These are phyloP conservation scores for Boletus semigastroideus DNA, from an alignment of 1,284 basidiomycete species.

Conservation along the genomic window DNA sequence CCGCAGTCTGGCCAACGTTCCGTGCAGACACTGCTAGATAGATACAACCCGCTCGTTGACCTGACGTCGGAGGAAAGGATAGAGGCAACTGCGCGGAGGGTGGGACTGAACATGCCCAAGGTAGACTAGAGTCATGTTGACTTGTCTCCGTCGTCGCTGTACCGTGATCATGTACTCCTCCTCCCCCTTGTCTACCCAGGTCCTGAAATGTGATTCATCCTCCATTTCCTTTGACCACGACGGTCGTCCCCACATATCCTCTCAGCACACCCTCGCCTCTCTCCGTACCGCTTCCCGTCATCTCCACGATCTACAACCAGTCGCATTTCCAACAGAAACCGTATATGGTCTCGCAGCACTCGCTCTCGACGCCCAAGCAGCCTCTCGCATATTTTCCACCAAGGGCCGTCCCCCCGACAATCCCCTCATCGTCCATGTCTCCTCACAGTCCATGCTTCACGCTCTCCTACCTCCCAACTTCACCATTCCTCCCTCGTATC, in stretches of 20 bases:
- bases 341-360: slow-evolving; percentile 96
- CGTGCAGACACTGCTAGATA: slow-evolving; percentile 64
- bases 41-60: slow-evolving; percentile 85
- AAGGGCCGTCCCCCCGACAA: slow-evolving; percentile 96
- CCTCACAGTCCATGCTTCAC: slow-evolving; percentile 79
- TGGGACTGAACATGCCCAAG: slow-evolving; percentile 70
- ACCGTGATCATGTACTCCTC: neutral
- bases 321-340: slow-evolving; percentile 97
- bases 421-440: slow-evolving; percentile 96
- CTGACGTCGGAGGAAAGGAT: slow-evolving; percentile 79
- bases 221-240: slow-evolving; percentile 50
- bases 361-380: slow-evolving; percentile 70
- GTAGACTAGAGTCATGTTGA: slow-evolving; percentile 4
- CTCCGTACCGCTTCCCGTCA: slow-evolving; percentile 50
- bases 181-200: slow-evolving; percentile 14
- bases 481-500: slow-evolving; percentile 61
- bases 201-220: slow-evolving; percentile 55
- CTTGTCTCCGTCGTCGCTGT: neutral
- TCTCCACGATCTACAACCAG: slow-evolving; percentile 49
- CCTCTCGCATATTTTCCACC: slow-evolving; percentile 78
- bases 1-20: slow-evolving; percentile 2
- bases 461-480: slow-evolving; percentile 69
- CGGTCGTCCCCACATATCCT: slow-evolving; percentile 45
- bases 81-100: slow-evolving; percentile 80
- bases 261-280: slow-evolving; percentile 44